Conservation (phyloP, 352 stramenopile genomes). For the Pythium folliculosum region DNA sequence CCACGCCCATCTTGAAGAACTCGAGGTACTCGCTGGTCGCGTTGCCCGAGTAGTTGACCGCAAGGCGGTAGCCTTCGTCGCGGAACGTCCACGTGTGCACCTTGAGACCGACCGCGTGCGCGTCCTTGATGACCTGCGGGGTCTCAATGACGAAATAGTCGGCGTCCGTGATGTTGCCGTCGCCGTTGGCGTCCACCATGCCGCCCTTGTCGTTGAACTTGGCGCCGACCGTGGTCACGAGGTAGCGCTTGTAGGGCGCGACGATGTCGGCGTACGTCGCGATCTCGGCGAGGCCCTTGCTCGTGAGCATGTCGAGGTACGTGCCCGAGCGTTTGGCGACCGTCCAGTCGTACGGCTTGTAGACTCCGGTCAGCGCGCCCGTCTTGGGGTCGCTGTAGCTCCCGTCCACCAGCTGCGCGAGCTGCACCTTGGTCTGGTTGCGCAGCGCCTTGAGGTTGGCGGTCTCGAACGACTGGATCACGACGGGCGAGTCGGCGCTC, state of each 20-base stretch:
- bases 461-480: constrained; percentile 79
- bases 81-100: constrained; percentile 74
- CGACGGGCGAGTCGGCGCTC: constrained; percentile 57
- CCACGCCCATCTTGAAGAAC: constrained; percentile 63
- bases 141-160: constrained; percentile 55
- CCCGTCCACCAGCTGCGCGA: constrained; percentile 81
- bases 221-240: constrained; percentile 52
- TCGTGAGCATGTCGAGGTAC: constrained; percentile 55
- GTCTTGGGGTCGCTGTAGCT: constrained; percentile 58
- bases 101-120: constrained; percentile 53
- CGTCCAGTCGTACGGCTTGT: constrained; percentile 67
- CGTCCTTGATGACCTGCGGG: constrained; percentile 49
- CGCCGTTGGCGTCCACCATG: constrained; percentile 61
- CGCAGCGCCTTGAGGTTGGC: constrained; percentile 72
- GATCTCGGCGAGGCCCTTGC: constrained; percentile 56
- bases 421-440: constrained; percentile 62
- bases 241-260: constrained; percentile 82
- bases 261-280: constrained; percentile 69
- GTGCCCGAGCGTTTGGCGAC: constrained; percentile 49
- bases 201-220: constrained; percentile 40
- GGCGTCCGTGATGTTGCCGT: constrained; percentile 57
- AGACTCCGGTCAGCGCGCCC: constrained; percentile 45
- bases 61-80: constrained; percentile 67
- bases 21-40: constrained; percentile 64
- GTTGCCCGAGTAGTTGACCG: constrained; percentile 66